phyloP scores from a whole-genome alignment of 169 alveolate genomes.

The Plasmodium gonderi region DNA sequence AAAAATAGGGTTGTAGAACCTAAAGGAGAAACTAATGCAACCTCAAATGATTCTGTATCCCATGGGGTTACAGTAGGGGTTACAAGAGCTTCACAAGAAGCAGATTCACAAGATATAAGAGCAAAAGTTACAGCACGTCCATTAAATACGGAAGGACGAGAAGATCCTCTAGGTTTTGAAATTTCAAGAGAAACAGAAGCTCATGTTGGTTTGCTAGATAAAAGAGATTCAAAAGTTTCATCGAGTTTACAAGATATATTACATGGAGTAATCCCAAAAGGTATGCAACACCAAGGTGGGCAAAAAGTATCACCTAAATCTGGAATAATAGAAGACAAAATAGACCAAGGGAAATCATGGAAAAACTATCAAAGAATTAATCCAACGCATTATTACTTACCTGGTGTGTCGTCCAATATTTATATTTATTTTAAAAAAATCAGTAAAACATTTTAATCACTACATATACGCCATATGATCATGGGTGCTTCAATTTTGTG shows the following conservation, averaged over 20 bases:
- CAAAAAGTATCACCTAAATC: background rate
- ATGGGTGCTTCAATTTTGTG: background rate
- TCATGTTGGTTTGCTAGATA: no score
- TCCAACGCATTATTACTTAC: no score
- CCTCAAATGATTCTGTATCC: no score
- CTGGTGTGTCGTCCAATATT: background rate
- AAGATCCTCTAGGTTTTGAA: no score
- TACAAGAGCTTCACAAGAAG: no score
- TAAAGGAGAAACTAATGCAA: no score
- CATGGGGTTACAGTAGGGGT: no score
- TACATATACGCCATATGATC: background rate
- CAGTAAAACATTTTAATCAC: background rate
- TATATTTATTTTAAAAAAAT: background rate
- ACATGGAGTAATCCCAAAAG: background rate
- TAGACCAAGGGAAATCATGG: background rate
- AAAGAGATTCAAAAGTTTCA: background rate
- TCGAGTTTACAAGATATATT: background rate
- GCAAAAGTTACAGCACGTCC: no score
- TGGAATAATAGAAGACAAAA: background rate
- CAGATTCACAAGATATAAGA: no score
- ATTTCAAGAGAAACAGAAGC: no score
- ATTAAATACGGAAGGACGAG: no score
- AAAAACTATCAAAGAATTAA: background rate
- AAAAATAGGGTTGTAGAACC: no score
- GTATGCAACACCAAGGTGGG: background rate